A percentile compares a stretch with the other conserved stretches of the same genome.
These are phyloP conservation scores for Hypoxylon sp. DNA, from an alignment of 2,329 filamentous ascomycete species.

Conservation along the genomic window DNA sequence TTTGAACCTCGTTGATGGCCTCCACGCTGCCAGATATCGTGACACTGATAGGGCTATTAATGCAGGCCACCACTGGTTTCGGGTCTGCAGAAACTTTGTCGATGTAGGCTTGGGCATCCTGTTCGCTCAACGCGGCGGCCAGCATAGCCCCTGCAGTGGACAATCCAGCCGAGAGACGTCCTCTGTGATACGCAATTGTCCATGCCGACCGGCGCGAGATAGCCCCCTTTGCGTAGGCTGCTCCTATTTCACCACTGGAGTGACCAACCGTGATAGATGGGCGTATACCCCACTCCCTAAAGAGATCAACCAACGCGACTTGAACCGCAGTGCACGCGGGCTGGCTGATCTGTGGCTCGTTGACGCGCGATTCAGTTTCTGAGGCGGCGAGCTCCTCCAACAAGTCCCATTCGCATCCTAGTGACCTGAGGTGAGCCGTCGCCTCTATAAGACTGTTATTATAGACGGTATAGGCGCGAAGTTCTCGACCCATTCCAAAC, in stretches of 20 bases:
- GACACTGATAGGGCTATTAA: constrained; percentile 52
- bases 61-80: constrained; percentile 51
- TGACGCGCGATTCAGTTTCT: constrained; percentile 47
- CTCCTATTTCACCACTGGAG: constrained; percentile 60
- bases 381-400: constrained; percentile 48
- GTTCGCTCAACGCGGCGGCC: constrained; percentile 50
- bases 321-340: constrained; percentile 51
- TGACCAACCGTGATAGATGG: constrained; percentile 57
- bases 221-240: constrained; percentile 59
- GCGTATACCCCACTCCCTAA: constrained; percentile 52
- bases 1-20: constrained; percentile 52
- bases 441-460: constrained; percentile 49
- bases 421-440: constrained; percentile 46
- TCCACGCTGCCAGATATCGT: constrained; percentile 51
- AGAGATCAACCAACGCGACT: constrained; percentile 49
- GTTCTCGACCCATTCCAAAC: constrained; percentile 54
- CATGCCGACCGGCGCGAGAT: constrained; percentile 53
- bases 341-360: constrained; percentile 52
- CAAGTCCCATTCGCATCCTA: constrained; percentile 50
- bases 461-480: constrained; percentile 50
- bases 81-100: constrained; percentile 47
- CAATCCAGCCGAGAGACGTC: constrained; percentile 49
- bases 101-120: constrained; percentile 46
- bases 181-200: constrained; percentile 52
- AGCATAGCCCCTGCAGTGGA: constrained; percentile 51